Percentiles rank a stretch among this genome's conserved stretches.
These are phyloP conservation scores for Agaricus subrufescens DNA, from an alignment of 768 basidiomycete genomes.

Conservation along the genomic window DNA sequence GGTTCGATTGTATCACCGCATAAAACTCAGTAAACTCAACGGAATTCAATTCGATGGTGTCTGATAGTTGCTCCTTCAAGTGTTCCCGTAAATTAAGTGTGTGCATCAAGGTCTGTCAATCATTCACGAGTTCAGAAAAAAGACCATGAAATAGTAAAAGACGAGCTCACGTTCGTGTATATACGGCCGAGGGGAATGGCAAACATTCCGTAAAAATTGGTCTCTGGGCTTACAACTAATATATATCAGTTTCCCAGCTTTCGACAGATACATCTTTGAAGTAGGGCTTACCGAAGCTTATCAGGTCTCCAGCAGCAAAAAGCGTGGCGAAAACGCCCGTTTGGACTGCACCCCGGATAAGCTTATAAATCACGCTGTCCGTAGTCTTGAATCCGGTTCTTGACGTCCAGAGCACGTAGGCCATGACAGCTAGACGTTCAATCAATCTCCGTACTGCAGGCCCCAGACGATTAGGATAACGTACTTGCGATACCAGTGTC, in stretches of 20 bases:
- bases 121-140: not conserved
- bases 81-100: not conserved
- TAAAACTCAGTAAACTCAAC: too few species aligned
- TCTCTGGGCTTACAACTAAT: conserved; percentile 11
- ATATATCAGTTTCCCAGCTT: too few species aligned
- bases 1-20: too few species aligned
- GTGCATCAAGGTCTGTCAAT: not conserved
- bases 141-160: not conserved
- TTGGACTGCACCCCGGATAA: conserved; percentile 51
- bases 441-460: conserved; percentile 39
- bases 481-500: conserved; percentile 12
- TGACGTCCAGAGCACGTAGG: conserved; percentile 28
- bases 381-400: conserved; percentile 48
- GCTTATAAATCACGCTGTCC: conserved; percentile 46
- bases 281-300: conserved; percentile 22
- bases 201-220: conserved; percentile 31
- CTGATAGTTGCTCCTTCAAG: too few species aligned
- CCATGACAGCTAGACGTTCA: conserved; percentile 22
- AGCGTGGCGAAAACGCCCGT: conserved; percentile 49
- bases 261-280: too few species aligned
- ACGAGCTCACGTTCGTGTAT: conserved; percentile 42
- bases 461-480: conserved; percentile 44
- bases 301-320: conserved; percentile 47
- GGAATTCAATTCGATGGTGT: too few species aligned
- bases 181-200: conserved; percentile 33